Percentiles rank a stretch among this genome's conserved stretches.
Conservation (phyloP, 2,329 filamentous ascomycete species). For the Curvularia lunata region DNA sequence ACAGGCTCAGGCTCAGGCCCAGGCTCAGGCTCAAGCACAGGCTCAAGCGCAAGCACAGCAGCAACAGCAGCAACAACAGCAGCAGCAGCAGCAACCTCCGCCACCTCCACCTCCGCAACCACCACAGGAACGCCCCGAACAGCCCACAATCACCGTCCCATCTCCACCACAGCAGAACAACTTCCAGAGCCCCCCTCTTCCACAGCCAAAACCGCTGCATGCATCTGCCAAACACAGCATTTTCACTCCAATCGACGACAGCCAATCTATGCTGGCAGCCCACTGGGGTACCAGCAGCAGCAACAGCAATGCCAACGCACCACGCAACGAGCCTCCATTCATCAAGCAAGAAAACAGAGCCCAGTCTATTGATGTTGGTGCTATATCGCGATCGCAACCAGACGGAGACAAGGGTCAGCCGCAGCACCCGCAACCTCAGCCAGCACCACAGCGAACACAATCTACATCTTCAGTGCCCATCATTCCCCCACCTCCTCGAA, state of each 20-base stretch:
- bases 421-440: conserved; percentile 39
- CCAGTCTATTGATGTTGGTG: conserved; percentile 69
- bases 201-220: conserved; percentile 68
- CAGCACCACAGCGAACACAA: conserved; percentile 57
- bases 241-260: conserved; percentile 96
- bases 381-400: conserved; percentile 54
- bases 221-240: conserved; percentile 82
- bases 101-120: conserved; percentile 78
- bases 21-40: conserved; percentile 47
- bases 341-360: conserved; percentile 60
- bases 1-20: conserved; percentile 60
- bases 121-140: conserved; percentile 64
- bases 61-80: conserved; percentile 58
- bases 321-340: conserved; percentile 52
- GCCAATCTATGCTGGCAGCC: conserved; percentile 83
- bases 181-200: conserved; percentile 61
- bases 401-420: conserved; percentile 52
- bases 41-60: conserved; percentile 62
- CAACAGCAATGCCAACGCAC: conserved; percentile 55
- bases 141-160: conserved; percentile 49
- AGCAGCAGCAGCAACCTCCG: conserved; percentile 63
- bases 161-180: conserved; percentile 61
- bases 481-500: conserved; percentile 70
- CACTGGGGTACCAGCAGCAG: conserved; percentile 67
- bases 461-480: conserved; percentile 71